Percentiles rank a stretch among this genome's conserved stretches.
Conservation (phyloP, 352 stramenopile genomes). For the Phytophthora colocasiae region DNA sequence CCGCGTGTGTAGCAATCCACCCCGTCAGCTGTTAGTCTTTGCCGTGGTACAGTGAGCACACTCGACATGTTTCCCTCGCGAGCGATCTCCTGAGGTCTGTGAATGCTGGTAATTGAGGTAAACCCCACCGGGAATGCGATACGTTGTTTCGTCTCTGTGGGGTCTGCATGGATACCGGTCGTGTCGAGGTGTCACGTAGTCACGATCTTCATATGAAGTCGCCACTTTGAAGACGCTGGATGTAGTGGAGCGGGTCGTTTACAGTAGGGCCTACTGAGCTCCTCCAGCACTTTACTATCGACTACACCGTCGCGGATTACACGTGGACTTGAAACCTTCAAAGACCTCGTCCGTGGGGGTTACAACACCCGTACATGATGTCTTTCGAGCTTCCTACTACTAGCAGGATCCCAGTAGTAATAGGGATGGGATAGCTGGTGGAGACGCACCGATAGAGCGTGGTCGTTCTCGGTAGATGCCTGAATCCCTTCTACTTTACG, state of each 20-base stretch:
- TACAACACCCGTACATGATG: slow-evolving; percentile 44
- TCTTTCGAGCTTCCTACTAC: slow-evolving; percentile 43
- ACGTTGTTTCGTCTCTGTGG: slow-evolving; percentile 37
- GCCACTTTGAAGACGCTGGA: slow-evolving; percentile 46
- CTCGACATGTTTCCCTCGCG: slow-evolving; percentile 48
- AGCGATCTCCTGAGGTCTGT: slow-evolving; percentile 32
- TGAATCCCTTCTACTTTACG: slow-evolving; percentile 34
- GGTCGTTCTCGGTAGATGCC: slow-evolving; percentile 42
- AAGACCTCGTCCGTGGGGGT: slow-evolving; percentile 36
- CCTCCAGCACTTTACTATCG: slow-evolving; percentile 42
- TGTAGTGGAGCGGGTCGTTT: slow-evolving; percentile 44
- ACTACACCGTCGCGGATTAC: slow-evolving; percentile 40
- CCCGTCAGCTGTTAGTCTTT: no score
- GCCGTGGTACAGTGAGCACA: slow-evolving; percentile 50
- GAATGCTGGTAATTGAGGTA: slow-evolving; percentile 38
- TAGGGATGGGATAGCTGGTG: slow-evolving; percentile 36
- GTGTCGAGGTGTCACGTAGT: slow-evolving; percentile 51
- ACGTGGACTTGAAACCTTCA: slow-evolving; percentile 46
- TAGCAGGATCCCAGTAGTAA: slow-evolving; percentile 41
- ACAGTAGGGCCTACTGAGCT: slow-evolving; percentile 32
- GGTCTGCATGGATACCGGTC: slow-evolving; percentile 33
- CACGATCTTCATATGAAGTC: slow-evolving; percentile 40
- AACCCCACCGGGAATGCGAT: slow-evolving; percentile 44
- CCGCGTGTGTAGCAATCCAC: slow-evolving; percentile 43
- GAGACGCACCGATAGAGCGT: not conserved